phyloP scores from a whole-genome alignment of 768 basidiomycete species.

The Pleurotus sapidus region DNA sequence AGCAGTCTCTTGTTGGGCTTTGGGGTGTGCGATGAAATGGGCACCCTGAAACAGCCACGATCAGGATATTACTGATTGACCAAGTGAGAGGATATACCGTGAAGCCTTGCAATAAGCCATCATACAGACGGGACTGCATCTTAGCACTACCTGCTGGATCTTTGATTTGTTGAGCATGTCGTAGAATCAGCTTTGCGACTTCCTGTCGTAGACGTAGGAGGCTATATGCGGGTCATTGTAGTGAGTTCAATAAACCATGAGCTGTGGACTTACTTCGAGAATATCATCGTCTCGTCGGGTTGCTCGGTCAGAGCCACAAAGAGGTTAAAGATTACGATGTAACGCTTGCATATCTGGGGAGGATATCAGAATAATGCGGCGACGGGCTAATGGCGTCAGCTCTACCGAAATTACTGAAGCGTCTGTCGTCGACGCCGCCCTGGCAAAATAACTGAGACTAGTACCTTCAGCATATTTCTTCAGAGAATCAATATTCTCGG shows the following conservation, averaged over 20 bases:
- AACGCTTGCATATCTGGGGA: constrained; percentile 67
- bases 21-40: constrained; percentile 73
- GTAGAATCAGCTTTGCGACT: constrained; percentile 68
- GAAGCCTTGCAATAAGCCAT: constrained; percentile 70
- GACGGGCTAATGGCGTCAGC: background rate
- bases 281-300: constrained; percentile 95
- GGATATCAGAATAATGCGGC: constrained; percentile 7
- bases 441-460: constrained; percentile 58
- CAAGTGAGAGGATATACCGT: constrained; percentile 40
- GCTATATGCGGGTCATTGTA: constrained; percentile 34
- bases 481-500: constrained; percentile 76
- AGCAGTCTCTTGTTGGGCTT: constrained; percentile 80
- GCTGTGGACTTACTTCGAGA: constrained; percentile 68
- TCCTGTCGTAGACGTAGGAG: constrained; percentile 84
- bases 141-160: constrained; percentile 63
- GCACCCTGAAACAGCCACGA: constrained; percentile 51
- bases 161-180: constrained; percentile 66
- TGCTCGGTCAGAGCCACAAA: constrained; percentile 79
- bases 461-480: constrained; percentile 81
- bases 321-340: constrained; percentile 78
- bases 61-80: background rate
- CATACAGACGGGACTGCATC: constrained; percentile 72
- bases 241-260: too few species aligned
- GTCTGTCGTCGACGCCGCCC: constrained; percentile 65
- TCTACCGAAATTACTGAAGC: constrained; percentile 58